Percentiles rank a stretch among this genome's conserved stretches.
These are phyloP conservation scores for Apiotrichum akiyoshidainum DNA, from an alignment of 1,284 basidiomycete genomes.

Conservation along the genomic window DNA sequence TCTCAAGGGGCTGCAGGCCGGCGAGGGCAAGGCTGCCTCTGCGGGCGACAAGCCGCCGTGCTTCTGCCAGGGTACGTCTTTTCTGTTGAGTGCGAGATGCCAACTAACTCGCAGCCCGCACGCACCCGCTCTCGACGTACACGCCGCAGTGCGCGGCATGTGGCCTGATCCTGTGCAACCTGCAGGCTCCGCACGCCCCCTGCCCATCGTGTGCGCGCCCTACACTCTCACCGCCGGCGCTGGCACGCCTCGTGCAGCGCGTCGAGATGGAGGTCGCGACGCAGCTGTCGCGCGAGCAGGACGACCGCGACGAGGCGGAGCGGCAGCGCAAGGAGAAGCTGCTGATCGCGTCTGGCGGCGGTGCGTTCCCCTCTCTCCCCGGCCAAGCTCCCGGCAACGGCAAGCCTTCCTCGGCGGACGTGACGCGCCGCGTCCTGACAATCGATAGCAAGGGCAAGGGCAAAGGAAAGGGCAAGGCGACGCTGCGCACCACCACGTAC, in stretches of 20 bases:
- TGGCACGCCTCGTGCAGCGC: constrained; percentile 39
- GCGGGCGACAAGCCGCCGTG: constrained; percentile 31
- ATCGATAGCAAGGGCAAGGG: constrained; percentile 17
- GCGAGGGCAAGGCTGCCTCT: constrained; percentile 25
- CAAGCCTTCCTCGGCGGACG: constrained; percentile 7
- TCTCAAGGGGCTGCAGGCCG: constrained; percentile 33
- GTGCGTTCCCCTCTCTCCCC: constrained; percentile 44
- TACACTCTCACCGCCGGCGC: constrained; percentile 32
- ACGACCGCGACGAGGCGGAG: constrained; percentile 32
- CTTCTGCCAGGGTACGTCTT: constrained; percentile 51
- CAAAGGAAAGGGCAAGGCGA: constrained; percentile 40
- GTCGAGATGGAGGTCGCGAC: constrained; percentile 39
- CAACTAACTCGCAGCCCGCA: constrained; percentile 36
- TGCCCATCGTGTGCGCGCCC: constrained; percentile 50
- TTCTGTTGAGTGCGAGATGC: no score
- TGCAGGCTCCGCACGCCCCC: constrained; percentile 46
- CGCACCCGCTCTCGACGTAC: constrained; percentile 47
- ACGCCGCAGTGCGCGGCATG: constrained; percentile 49
- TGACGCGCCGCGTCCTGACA: constrained; percentile 20
- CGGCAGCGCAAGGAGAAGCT: constrained; percentile 29
- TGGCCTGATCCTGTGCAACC: constrained; percentile 46
- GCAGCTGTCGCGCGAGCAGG: constrained; percentile 38
- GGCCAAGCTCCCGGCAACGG: constrained; percentile 3
- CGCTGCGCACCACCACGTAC: constrained; percentile 29
- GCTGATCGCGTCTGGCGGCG: constrained; percentile 42